phyloP scores from a whole-genome alignment of 371 early-diverging fungal species.

The Mucor sp. region DNA sequence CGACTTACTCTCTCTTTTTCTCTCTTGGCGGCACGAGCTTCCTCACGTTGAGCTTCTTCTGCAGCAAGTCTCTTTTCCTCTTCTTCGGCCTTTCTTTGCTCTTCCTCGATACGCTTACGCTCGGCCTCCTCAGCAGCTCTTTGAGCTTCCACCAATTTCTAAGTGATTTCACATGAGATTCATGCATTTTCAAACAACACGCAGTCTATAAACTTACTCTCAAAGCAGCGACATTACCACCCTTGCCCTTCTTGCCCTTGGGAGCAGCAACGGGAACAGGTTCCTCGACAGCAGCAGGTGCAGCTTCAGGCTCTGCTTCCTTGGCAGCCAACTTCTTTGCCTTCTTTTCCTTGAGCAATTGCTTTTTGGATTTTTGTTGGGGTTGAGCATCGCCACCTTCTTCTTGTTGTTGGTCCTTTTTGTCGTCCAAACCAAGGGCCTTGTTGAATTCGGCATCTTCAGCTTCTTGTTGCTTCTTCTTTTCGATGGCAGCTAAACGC shows the following conservation, averaged over 20 bases:
- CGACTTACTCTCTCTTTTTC: conserved; percentile 38
- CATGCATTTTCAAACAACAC: neutral
- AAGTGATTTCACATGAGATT: conserved; percentile 1
- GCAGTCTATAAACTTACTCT: conserved; percentile 34
- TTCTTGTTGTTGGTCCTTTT: conserved; percentile 9
- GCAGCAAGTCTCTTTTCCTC: conserved; percentile 43
- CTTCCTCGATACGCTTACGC: conserved; percentile 39
- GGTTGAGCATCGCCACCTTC: conserved; percentile 13
- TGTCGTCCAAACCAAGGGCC: conserved; percentile 30
- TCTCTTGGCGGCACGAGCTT: conserved; percentile 46
- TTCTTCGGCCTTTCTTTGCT: conserved; percentile 45
- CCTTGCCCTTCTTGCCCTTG: conserved; percentile 46
- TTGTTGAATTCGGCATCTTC: conserved; percentile 43
- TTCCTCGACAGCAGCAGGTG: conserved; percentile 26
- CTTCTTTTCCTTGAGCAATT: conserved; percentile 43
- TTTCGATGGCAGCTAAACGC: conserved; percentile 50
- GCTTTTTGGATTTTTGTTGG: conserved; percentile 33
- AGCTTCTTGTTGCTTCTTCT: conserved; percentile 44
- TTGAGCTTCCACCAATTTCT: conserved; percentile 58
- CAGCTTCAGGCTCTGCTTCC: conserved; percentile 27
- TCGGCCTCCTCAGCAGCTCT: conserved; percentile 56
- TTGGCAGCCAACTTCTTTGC: conserved; percentile 38
- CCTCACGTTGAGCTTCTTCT: conserved; percentile 52
- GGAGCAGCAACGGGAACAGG: conserved; percentile 30
- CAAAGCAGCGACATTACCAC: conserved; percentile 49